Conservation (phyloP, 164 flowering plant species). For the Stephania cephalantha region DNA sequence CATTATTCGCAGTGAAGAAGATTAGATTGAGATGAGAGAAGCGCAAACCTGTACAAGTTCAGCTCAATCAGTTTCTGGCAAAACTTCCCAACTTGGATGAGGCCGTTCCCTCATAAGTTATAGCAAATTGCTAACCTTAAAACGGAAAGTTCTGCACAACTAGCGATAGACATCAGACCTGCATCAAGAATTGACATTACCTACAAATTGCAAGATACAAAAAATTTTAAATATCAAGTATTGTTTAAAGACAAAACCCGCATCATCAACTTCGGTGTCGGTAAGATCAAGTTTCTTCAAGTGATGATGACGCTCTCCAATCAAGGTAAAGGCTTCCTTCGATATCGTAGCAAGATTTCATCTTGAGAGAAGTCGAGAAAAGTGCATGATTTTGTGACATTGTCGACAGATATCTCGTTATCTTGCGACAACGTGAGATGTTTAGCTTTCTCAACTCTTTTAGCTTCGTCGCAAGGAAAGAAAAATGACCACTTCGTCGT, state of each 20-base stretch:
- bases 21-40: background rate
- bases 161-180: slow-evolving; percentile 70
- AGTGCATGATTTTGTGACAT: slow-evolving; percentile 58
- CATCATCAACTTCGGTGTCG: slow-evolving; percentile 72
- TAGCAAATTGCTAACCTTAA: slow-evolving; percentile 81
- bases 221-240: background rate
- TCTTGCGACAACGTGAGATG: slow-evolving; percentile 80
- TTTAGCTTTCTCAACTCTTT: slow-evolving; percentile 62
- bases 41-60: slow-evolving; percentile 77
- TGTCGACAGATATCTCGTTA: slow-evolving; percentile 60
- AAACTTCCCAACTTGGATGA: slow-evolving; percentile 42
- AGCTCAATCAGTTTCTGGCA: slow-evolving; percentile 72
- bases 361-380: slow-evolving; percentile 59
- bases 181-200: slow-evolving; percentile 18
- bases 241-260: slow-evolving; percentile 40
- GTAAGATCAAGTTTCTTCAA: slow-evolving; percentile 86
- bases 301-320: slow-evolving; percentile 58
- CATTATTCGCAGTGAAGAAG: background rate
- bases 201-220: background rate
- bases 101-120: slow-evolving; percentile 69
- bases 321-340: slow-evolving; percentile 60
- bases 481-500: slow-evolving; percentile 74
- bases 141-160: slow-evolving; percentile 49
- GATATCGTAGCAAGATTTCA: slow-evolving; percentile 80
- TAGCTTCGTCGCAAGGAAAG: slow-evolving; percentile 52